These are phyloP conservation scores for Cystobasidium pallidum DNA, from an alignment of 1,284 basidiomycete genomes.

Conservation along the genomic window DNA sequence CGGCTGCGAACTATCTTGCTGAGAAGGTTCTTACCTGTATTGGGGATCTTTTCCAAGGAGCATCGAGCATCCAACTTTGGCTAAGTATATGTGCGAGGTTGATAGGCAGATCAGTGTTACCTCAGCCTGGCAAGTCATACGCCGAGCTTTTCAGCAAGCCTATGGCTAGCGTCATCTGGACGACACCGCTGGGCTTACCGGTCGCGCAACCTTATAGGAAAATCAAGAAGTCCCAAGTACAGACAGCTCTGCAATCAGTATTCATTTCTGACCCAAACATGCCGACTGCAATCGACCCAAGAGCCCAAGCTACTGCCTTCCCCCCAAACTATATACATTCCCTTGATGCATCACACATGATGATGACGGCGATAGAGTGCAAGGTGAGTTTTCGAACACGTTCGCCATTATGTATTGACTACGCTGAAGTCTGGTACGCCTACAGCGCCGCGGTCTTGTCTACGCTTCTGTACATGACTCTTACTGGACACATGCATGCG, in stretches of 20 bases:
- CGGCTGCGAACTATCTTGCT: conserved; percentile 79
- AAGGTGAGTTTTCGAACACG: conserved; percentile 61
- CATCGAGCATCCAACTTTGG: conserved; percentile 90
- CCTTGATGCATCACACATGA: conserved; percentile 98
- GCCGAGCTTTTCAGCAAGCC: conserved; percentile 70
- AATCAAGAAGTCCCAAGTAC: conserved; percentile 69
- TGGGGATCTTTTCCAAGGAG: conserved; percentile 88
- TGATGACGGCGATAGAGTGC: conserved; percentile 92
- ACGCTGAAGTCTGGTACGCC: not conserved
- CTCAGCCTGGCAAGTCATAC: conserved; percentile 47
- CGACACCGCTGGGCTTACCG: conserved; percentile 87
- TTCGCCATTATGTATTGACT: not conserved
- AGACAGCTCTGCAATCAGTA: conserved; percentile 86
- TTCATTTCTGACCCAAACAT: conserved; percentile 86
- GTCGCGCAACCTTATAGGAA: conserved; percentile 97
- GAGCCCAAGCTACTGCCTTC: conserved; percentile 94
- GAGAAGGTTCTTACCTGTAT: conserved; percentile 79
- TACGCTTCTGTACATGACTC: conserved; percentile 98
- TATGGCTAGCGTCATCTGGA: conserved; percentile 97
- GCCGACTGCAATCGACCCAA: conserved; percentile 76
- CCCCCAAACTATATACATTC: conserved; percentile 99
- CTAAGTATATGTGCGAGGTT: conserved; percentile 79
- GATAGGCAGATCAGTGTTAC: conserved; percentile 78
- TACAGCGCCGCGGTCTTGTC: conserved; percentile 68
- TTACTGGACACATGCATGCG: conserved; percentile 95